Conservation (phyloP, 495 filamentous ascomycete genomes). For the Hyaloscypha bicolor region DNA sequence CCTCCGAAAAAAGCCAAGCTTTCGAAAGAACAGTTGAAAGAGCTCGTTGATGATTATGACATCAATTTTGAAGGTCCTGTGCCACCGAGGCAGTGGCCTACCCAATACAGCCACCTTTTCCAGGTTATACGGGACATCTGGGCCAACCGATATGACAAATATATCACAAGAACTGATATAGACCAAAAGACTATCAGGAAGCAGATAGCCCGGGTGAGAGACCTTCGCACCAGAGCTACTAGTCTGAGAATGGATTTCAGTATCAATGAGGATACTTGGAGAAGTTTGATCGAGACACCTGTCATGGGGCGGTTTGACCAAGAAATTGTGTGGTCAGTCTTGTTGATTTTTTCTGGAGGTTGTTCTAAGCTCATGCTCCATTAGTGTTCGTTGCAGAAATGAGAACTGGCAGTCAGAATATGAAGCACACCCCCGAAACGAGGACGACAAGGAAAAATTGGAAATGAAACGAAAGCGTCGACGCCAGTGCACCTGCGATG, state of each 20-base stretch:
- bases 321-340: conserved; percentile 15
- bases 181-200: conserved; percentile 2
- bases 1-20: conserved; percentile 8
- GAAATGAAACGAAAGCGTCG: conserved; percentile 10
- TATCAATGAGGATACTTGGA: conserved; percentile 20
- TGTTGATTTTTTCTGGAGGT: conserved; percentile 5
- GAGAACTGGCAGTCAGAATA: conserved; percentile 16
- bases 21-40: conserved; percentile 1
- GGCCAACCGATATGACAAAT: conserved; percentile 17
- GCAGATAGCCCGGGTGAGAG: conserved; percentile 10
- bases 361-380: conserved; percentile 3
- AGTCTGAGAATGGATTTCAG: conserved; percentile 5
- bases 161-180: conserved; percentile 16
- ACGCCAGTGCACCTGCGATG: conserved; percentile 5
- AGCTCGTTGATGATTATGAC: neutral
- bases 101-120: conserved; percentile 12
- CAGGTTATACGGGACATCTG: conserved; percentile 18
- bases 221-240: neutral
- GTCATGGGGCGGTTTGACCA: conserved; percentile 5
- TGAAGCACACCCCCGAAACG: conserved; percentile 6
- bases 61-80: conserved; percentile 14
- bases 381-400: conserved; percentile 11
- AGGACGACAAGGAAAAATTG: conserved; percentile 9
- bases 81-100: conserved; percentile 13
- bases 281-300: conserved; percentile 8